These are phyloP conservation scores for Melastoma malabathricum DNA, from an alignment of 345 rosid species.

Conservation along the genomic window DNA sequence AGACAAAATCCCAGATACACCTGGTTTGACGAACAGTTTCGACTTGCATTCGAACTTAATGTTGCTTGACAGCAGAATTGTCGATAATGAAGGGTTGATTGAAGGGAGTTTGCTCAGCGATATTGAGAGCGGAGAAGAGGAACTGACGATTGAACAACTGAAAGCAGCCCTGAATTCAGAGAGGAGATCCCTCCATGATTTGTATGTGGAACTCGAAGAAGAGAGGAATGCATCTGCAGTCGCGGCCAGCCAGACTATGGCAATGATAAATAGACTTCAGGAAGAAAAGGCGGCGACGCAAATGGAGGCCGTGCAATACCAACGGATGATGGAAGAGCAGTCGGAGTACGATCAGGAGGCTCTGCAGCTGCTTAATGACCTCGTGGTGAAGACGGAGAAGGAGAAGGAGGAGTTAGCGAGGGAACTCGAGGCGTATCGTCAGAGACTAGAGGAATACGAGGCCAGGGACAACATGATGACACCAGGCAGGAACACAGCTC, in stretches of 20 bases:
- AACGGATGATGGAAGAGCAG: constrained; percentile 99
- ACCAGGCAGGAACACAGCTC: constrained; percentile 40
- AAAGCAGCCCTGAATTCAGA: constrained; percentile 49
- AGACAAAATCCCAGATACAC: constrained; percentile 57
- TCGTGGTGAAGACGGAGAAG: constrained; percentile 65
- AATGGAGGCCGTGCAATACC: constrained; percentile 98
- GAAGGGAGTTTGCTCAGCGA: constrained; percentile 52
- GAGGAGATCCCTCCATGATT: constrained; percentile 47
- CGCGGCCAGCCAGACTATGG: constrained; percentile 94
- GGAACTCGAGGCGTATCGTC: constrained; percentile 55
- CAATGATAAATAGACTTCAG: constrained; percentile 95
- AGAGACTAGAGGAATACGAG: constrained; percentile 55
- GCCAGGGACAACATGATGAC: constrained; percentile 42
- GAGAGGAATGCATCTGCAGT: constrained; percentile 92
- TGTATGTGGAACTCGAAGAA: constrained; percentile 79
- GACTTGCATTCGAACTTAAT: constrained; percentile 45
- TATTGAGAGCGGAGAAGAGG: constrained; percentile 39
- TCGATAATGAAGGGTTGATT: constrained; percentile 45
- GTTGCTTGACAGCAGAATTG: constrained; percentile 38
- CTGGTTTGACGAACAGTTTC: constrained; percentile 34
- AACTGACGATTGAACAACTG: constrained; percentile 45
- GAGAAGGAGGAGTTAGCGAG: constrained; percentile 70
- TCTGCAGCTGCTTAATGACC: constrained; percentile 73
- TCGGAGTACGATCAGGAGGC: constrained; percentile 96
- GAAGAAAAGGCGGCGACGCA: constrained; percentile 99